phyloP scores from a whole-genome alignment of 2,329 filamentous ascomycete species.

The Diplodia sapinea region DNA sequence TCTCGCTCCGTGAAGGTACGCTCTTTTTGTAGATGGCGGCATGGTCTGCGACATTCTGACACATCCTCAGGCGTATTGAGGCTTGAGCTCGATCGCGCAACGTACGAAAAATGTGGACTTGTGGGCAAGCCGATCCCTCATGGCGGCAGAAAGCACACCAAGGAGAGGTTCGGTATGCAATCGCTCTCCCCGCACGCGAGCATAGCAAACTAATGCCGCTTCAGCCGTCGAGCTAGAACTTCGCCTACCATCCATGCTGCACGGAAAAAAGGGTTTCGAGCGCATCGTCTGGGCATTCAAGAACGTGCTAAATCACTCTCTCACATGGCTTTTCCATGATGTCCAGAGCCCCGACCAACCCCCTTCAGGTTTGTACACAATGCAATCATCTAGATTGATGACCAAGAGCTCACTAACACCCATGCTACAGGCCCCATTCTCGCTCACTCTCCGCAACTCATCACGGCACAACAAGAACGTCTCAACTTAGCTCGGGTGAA shows the following conservation, averaged over 20 bases:
- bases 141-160: constrained; percentile 66
- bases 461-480: constrained; percentile 34
- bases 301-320: constrained; percentile 71
- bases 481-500: constrained; percentile 41
- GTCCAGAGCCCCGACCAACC: constrained; percentile 44
- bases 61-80: constrained; percentile 65
- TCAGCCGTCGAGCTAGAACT: constrained; percentile 80
- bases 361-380: constrained; percentile 49
- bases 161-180: constrained; percentile 72
- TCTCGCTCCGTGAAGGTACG: constrained; percentile 71
- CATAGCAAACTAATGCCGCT: not conserved
- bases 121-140: constrained; percentile 70
- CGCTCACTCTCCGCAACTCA: constrained; percentile 32
- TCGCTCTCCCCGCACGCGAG: too few species aligned
- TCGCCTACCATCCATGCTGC: constrained; percentile 74
- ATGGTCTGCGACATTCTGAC: not conserved
- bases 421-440: constrained; percentile 2
- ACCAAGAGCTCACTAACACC: constrained; percentile 34
- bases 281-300: constrained; percentile 78
- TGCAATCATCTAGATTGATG: constrained; percentile 6
- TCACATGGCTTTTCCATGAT: constrained; percentile 81
- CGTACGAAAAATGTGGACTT: constrained; percentile 82
- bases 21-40: not conserved
- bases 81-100: constrained; percentile 79
- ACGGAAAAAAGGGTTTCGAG: constrained; percentile 83